Base-by-base conservation (phyloP, 2,329 filamentous ascomycete species). In the Fusarium sarcochroum region DNA sequence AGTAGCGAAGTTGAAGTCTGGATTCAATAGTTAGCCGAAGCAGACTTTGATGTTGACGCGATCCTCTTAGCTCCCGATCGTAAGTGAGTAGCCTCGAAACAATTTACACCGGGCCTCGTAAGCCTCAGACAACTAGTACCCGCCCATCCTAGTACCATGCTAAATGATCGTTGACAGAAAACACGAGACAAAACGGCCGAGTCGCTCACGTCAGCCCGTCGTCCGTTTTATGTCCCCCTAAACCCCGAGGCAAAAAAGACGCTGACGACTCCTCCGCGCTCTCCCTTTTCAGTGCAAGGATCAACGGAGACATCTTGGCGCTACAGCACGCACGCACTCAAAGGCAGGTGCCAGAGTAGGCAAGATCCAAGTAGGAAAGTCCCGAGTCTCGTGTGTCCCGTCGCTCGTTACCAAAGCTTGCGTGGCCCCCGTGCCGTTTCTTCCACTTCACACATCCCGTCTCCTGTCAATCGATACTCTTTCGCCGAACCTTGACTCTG, bases 381-480 rank as follows among this genome's bases (percentile, higher is more conserved):
- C 67, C 58, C 49, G 66, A 68, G 37, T 68, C n/a, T 52, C 35
- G 38, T 38, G 52, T 23, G 8, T 40, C 13, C 21, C 21, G 47
- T 62, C 50, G 56, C 53, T 63, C 51, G 52, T 47, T 66, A 23
- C 32, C 52, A 48, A 63, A 51, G 65, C 56, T 69, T 69, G 68
- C 68, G 68, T 71, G 68, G 68, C 68, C 68, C 67, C 54, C 53
- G 58, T 70, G 63, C 68, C 63, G 68, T 65, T 56, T 61, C 51
- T 68, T 62, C 68, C 63, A 58, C 63, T 57, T 63, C 46, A 38
- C 30, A 41, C 46, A 55, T 56, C 58, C 58, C 55, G 45, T 65
- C 67, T 70, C 63, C 58, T 69, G 61, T 67, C 49, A 70, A 67
- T 55, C 57, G 35, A 60, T 40, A 57, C 60, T 48, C 50, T 51